Base-by-base conservation (phyloP, 768 basidiomycete species). In the Erythrobasidium yunnanense region DNA sequence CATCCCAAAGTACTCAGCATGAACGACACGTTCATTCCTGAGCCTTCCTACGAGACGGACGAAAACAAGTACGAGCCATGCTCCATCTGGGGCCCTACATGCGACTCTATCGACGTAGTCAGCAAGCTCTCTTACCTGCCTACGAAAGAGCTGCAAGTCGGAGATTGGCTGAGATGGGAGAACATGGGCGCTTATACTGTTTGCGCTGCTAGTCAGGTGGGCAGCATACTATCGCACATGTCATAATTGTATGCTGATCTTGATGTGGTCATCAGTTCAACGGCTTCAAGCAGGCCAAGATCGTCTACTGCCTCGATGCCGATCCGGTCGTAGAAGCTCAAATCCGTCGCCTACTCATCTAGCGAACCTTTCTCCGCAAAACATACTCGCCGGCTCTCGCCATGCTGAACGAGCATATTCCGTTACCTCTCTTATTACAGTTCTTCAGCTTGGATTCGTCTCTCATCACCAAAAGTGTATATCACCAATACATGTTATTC, bases 171-270 rank as follows among this genome's bases (percentile, higher is more conserved):
- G 18, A 88, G 87, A n/a, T 99, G 92, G 78, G 85, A 86, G 65
- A 85, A 89, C 75, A 97, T 99, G 95, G 95, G 95, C 30, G 95
- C 95, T 32, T 99, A 99, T 78, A 97, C 95, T n/a, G 79, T 90
- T 67, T 95, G 91, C 74, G 95, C 95, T 0, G 90, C 95, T 57
- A 90, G 88, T 77, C 86, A 85, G 78, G 96, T 96, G 80, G 93
- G 92, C 74, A 74, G 23, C 11, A 49, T 60, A 20, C 32, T 7
- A 18, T 7, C 17, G 4, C 20, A 2, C 45, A 30, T 49, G 45
- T 27, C 25, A 22, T 17, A 5, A 4, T 3, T 20, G n/a, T 38
- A 4, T 18, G 38, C 38, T 42, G n/a, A 42, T n/a, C 11, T 42
- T n/a, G n/a, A n/a, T n/a, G 38, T 11, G 38, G 38, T 42, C 38